A percentile compares a stretch with the other conserved stretches of the same genome.
These are phyloP conservation scores for Penstemon barbatus DNA, from an alignment of 257 asterid species.

Conservation along the genomic window DNA sequence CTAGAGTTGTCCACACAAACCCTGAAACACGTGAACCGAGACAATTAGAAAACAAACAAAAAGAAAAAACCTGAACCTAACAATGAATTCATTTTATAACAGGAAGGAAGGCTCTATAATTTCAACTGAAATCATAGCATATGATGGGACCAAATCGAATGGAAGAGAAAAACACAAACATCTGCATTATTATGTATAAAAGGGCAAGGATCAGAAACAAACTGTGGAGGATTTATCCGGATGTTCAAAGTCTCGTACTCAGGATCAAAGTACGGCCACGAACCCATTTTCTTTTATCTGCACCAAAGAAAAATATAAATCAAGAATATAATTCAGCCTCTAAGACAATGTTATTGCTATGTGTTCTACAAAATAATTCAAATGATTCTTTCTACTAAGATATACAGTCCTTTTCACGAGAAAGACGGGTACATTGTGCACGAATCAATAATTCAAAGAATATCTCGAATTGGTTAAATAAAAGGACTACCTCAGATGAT, in stretches of 20 bases:
- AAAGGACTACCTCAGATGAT: conserved; percentile 28
- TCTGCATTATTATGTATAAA: conserved; percentile 19
- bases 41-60: conserved; percentile 14
- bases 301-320: conserved; percentile 23
- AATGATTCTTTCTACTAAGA: conserved; percentile 8
- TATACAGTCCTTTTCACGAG: conserved; percentile 5
- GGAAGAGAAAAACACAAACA: conserved; percentile 7
- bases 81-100: background rate
- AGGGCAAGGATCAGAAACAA: conserved; percentile 28
- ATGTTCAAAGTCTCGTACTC: conserved; percentile 92
- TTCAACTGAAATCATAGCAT: conserved; percentile 2
- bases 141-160: background rate
- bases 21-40: conserved; percentile 51
- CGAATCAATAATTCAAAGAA: conserved; percentile 14
- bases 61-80: conserved; percentile 21
- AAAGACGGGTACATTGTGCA: background rate
- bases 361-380: conserved; percentile 1
- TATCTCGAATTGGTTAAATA: conserved; percentile 1
- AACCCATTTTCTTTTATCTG: conserved; percentile 62
- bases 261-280: conserved; percentile 97
- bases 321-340: background rate
- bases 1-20: conserved; percentile 88
- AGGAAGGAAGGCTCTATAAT: background rate
- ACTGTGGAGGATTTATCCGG: conserved; percentile 99
- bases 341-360: background rate